Evolutionary conservation across 2,329 filamentous ascomycete species (phyloP), one percentile per base, ranked within the genome.

Genomic region (Helicocarpus griseus): DNA sequence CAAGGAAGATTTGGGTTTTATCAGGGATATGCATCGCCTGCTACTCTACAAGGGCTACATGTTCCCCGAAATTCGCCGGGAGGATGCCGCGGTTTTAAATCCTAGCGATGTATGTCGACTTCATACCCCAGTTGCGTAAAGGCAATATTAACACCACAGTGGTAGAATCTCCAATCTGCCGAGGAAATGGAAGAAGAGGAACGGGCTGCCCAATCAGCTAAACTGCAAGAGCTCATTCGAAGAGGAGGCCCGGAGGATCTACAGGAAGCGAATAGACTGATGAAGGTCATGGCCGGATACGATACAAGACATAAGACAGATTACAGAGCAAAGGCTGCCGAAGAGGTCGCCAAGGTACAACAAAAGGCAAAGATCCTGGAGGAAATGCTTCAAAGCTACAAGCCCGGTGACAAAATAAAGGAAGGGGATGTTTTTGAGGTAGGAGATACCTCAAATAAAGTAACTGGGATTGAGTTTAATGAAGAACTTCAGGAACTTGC

Each of bases 161-260:
- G 8, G 11, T 65, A 95, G 89, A 95, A 93, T 63, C 79, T 98
- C 41, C 89, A 94, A 71, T 97, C 91, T 0, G 89, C 88, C 22
- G 93, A 98, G 64, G 93, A 98, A 66, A 97, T 98, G 90, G 93
- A 98, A 65, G 89, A 94, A 63, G 93, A 98, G 70, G 93, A 98
- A 67, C 81, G 81, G 52, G 89, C 91, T 61, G 91, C 91, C 2
- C 93, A 98, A 65, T 95, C 89, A 2, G 93, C 93, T n/a, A 98
- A 98, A 70, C 78, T 98, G 17, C 93, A 98, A 66, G 93, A 98
- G 71, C 77, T 98, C 49, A 97, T 98, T 65, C 85, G 93, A 54
- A 79, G 93, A 59, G 93, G 93, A 50, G 85, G 87, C 4, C 93
- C 93, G 24, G 86, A 94, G 57, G 93, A 98, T 67, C 73, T 98